Evolutionary conservation across 371 early-diverging fungal genomes (phyloP).

Genomic region (Mucor circinelloides): DNA sequence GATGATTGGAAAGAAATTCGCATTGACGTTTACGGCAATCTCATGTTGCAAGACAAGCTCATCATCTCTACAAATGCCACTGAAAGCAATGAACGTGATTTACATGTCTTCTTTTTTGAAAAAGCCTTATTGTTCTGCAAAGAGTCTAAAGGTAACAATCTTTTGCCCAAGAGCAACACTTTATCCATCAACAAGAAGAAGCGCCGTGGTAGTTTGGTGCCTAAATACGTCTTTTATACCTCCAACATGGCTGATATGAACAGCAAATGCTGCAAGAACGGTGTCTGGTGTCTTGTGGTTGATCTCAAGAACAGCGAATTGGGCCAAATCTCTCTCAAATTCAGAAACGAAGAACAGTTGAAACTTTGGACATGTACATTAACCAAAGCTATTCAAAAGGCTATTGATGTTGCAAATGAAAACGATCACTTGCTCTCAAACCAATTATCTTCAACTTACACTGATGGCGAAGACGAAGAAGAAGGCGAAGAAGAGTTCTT

Average conservation of each 20-base stretch:
- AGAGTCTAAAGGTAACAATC: constrained; percentile 42
- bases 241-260: constrained; percentile 7
- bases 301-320: constrained; percentile 76
- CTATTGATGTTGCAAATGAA: constrained; percentile 20
- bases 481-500: constrained; percentile 39
- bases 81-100: constrained; percentile 71
- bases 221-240: constrained; percentile 54
- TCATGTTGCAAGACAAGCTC: constrained; percentile 84
- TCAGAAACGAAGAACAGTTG: constrained; percentile 90
- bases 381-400: constrained; percentile 47
- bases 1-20: constrained; percentile 39
- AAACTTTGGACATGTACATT: constrained; percentile 83
- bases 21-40: constrained; percentile 73
- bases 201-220: constrained; percentile 59
- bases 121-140: constrained; percentile 83
- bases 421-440: background rate
- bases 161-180: constrained; percentile 51
- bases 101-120: constrained; percentile 88
- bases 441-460: background rate
- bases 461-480: constrained; percentile 18
- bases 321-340: constrained; percentile 83
- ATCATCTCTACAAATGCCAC: constrained; percentile 61
- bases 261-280: constrained; percentile 11
- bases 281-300: constrained; percentile 63
- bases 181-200: constrained; percentile 49